Base-by-base conservation (phyloP, 441 rosid genomes). In the Populus hybrid region DNA sequence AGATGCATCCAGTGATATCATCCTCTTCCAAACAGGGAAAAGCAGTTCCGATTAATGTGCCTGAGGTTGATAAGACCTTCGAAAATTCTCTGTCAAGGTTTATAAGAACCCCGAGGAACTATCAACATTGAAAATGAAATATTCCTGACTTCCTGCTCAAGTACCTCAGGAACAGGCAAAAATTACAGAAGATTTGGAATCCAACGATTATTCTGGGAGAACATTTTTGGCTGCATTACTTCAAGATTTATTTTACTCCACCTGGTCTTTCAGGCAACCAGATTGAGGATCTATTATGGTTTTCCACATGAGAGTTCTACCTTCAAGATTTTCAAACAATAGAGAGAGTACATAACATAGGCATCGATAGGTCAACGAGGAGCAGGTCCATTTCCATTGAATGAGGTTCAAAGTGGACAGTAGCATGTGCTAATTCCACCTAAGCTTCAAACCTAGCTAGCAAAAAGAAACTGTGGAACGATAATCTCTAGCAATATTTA, bases 121-220 rank as follows among this genome's bases (percentile, higher is more conserved):
- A 16, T 50, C 67, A 16, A 69, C 8, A 23, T 24, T 69, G 73
- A 36, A 76, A 76, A 76, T 35, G 79, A 76, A 57, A 40, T 21
- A 23, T 76, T 69, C 57, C 67, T 68, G 65, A 54, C 66, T 68
- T 57, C 46, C 11, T 12, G 76, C 46, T 78, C 10, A 75, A 30
- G 21, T 38, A 73, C 67, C 70, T 21, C 7, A n/a, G 68, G 16
- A 28, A 16, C 12, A 5, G 61, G 71, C 68, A n/a, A 28, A 38
- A 3, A 18, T n/a, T 10, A 23, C 42, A 66, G 63, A 26, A 46
- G 46, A 78, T 14, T 11, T 8, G 36, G 72, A 78, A 73, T 76
- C 75, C 77, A 10, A 38, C 61, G 35, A 40, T 63, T 30, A 34
- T 66, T 67, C 42, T 42, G 35, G 77, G 74, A 30, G 73, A 70